These are phyloP conservation scores for Pleurostoma richardsiae DNA, from an alignment of 2,329 filamentous ascomycete species.

Conservation along the genomic window DNA sequence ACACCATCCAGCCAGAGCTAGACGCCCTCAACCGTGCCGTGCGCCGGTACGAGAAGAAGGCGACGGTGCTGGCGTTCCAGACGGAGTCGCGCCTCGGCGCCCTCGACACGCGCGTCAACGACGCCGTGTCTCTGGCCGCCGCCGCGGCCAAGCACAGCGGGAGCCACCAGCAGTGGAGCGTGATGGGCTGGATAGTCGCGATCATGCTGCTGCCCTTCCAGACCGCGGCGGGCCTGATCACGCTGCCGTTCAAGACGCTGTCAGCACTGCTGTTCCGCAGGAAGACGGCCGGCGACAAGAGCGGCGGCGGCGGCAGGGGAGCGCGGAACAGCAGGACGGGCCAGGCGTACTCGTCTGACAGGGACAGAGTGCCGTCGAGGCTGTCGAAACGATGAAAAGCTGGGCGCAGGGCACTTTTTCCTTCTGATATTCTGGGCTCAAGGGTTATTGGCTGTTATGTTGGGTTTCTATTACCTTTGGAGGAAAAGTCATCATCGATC, in stretches of 20 bases:
- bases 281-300: conserved; percentile 21
- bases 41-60: conserved; percentile 85
- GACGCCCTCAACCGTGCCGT: conserved; percentile 87
- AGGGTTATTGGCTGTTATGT: no score
- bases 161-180: conserved; percentile 21
- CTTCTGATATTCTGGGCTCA: no score
- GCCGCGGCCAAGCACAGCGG: conserved; percentile 57
- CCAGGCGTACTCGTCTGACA: conserved; percentile 13
- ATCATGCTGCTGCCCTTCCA: conserved; percentile 36
- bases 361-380: conserved; percentile 12
- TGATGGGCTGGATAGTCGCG: conserved; percentile 28
- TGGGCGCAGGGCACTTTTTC: no score
- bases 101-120: conserved; percentile 66
- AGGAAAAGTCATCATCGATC: no score
- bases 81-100: conserved; percentile 70
- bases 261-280: conserved; percentile 25
- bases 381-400: conserved; percentile 8
- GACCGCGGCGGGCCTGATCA: conserved; percentile 29
- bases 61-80: conserved; percentile 67
- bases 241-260: conserved; percentile 36
- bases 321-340: conserved; percentile 18
- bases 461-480: no score
- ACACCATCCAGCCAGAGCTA: conserved; percentile 70
- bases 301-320: conserved; percentile 15
- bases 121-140: conserved; percentile 76